Base-by-base conservation (phyloP, 805 yeast genomes). In the Vanderwaltozyma verrucispora region DNA sequence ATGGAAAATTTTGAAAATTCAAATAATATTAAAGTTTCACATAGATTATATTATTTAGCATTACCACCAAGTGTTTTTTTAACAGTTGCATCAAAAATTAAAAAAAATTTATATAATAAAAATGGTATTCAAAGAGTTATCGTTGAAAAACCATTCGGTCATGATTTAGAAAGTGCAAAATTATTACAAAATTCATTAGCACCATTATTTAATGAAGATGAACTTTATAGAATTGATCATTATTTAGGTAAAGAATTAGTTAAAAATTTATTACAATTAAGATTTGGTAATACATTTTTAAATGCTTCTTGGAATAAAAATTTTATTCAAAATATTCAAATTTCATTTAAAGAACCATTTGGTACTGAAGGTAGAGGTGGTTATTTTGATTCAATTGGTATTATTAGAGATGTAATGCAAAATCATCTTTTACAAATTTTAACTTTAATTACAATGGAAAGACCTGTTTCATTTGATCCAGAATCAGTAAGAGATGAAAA, bases 301-400 rank as follows among this genome's bases (percentile, higher is more conserved):
- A 74, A 74, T 54, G 85, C 94, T n/a, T 74, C 82, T 39, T 92
- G 96, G 96, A 80, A 82, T 67, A 78, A 71, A 58, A 73, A 82
- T 46, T 80, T 74, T 62, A 77, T 92, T 54, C 71, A 76, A 44
- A 74, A 80, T 28, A 78, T 92, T 44, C 96, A 89, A 68, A 77
- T 92, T 49, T 74, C 89, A 12, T 89, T 92, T 71, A 92, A 92
- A 68, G 98, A 92, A 67, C 85, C 92, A n/a, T 92, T 92, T 52
- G 98, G 98, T 39, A 92, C 98, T 29, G 96, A 92, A 65, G 98
- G 98, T 40, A 77, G 98, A 59, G 98, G 98, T 50, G 98, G 98
- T 28, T 92, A 92, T 68, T 92, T 92, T 56, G 97, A 92, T 64
- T 69, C 72, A 39, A 86, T 88, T 54, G 98, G 98, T 41, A 92